phyloP scores from a whole-genome alignment of 2,329 filamentous ascomycete species.

The Didymella lethalis region DNA sequence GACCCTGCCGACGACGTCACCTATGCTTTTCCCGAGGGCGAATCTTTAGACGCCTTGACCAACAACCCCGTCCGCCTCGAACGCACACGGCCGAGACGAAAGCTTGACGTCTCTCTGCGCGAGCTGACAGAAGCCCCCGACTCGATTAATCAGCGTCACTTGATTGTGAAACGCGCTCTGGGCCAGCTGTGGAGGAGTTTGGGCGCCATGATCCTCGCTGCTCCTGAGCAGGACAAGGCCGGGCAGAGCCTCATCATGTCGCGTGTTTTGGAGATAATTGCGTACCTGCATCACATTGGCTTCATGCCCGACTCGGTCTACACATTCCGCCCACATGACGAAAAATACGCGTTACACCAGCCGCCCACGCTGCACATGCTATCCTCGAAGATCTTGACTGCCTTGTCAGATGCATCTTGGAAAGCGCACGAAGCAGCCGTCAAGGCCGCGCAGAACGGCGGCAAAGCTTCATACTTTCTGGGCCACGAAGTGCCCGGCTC shows the following conservation, averaged over 20 bases:
- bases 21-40: conserved; percentile 26
- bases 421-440: conserved; percentile 54
- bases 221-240: conserved; percentile 32
- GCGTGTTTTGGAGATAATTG: conserved; percentile 58
- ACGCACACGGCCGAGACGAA: conserved; percentile 24
- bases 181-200: conserved; percentile 58
- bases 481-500: conserved; percentile 56
- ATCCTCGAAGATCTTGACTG: conserved; percentile 58
- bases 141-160: conserved; percentile 30
- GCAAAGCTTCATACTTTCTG: conserved; percentile 51
- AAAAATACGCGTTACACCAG: conserved; percentile 53
- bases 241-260: conserved; percentile 48
- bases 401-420: conserved; percentile 61
- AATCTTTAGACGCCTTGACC: conserved; percentile 37
- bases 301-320: conserved; percentile 58
- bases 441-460: conserved; percentile 36
- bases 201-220: conserved; percentile 55
- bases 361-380: conserved; percentile 59
- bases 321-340: conserved; percentile 46
- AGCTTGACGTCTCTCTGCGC: conserved; percentile 33
- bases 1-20: conserved; percentile 29
- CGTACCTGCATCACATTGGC: conserved; percentile 57
- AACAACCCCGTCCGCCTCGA: conserved; percentile 32
- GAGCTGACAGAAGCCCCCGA: conserved; percentile 38
- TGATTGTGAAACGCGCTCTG: conserved; percentile 47